Evolutionary conservation across 129 eudicot species (phyloP).

Genomic region (Escallonia herrerae): DNA sequence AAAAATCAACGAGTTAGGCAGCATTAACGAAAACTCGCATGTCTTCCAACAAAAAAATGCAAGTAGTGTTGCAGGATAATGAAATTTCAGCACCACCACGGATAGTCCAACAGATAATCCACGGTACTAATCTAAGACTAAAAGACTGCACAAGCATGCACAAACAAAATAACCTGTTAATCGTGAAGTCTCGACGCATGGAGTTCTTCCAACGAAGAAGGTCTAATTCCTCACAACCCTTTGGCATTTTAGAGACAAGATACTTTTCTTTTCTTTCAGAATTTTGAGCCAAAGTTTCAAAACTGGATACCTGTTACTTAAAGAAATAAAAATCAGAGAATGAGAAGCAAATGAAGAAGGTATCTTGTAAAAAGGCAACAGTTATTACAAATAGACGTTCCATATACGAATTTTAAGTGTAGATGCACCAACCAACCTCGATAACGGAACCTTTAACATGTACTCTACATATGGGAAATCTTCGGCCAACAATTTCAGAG

Average conservation of each 20-base stretch:
- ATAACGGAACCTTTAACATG: conserved; percentile 38
- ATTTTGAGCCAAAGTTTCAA: conserved; percentile 43
- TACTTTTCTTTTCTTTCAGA: conserved; percentile 24
- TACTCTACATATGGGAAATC: conserved; percentile 80
- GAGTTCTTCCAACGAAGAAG: conserved; percentile 58
- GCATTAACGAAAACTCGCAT: neutral
- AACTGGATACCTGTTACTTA: conserved; percentile 70
- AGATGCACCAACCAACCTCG: conserved; percentile 54
- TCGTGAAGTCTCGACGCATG: conserved; percentile 75
- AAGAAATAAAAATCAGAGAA: conserved; percentile 3
- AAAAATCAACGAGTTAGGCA: conserved; percentile 6
- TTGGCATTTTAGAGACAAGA: conserved; percentile 32
- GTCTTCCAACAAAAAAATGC: neutral
- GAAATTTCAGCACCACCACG: neutral
- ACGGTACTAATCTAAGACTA: neutral
- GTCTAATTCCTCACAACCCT: conserved; percentile 40
- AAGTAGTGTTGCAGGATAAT: neutral
- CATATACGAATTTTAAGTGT: conserved; percentile 4
- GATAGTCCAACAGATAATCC: neutral
- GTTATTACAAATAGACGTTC: neutral
- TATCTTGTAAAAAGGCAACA: neutral
- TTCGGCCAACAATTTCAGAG: conserved; percentile 53
- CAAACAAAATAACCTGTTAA: conserved; percentile 54
- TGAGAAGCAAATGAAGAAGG: conserved; percentile 8
- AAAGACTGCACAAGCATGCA: neutral